Percentiles rank a stretch among this genome's conserved stretches.
These are phyloP conservation scores for Russula sp. DNA, from an alignment of 768 basidiomycete genomes.

Conservation along the genomic window DNA sequence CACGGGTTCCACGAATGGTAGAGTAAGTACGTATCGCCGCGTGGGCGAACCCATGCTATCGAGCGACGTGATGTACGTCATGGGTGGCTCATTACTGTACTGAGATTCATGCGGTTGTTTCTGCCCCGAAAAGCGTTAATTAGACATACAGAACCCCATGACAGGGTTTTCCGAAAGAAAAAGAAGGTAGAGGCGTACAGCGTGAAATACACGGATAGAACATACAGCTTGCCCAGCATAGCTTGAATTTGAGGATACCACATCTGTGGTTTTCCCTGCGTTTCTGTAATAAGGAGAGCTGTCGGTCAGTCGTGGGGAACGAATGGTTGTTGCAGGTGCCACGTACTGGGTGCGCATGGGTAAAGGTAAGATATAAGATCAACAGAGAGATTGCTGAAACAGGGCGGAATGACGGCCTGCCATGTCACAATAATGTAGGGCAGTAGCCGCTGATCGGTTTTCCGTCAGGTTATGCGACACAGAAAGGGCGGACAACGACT, in stretches of 20 bases:
- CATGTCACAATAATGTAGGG: slow-evolving; percentile 18
- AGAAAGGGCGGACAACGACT: not conserved
- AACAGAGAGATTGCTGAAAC: slow-evolving; percentile 8
- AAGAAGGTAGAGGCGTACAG: slow-evolving; percentile 8
- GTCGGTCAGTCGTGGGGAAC: not conserved
- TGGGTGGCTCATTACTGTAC: not conserved
- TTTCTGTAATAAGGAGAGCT: too few relatives aligned
- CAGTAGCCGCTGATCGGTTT: slow-evolving; percentile 2
- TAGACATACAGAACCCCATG: too few relatives aligned
- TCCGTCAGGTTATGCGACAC: not conserved
- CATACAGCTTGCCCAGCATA: slow-evolving; percentile 24
- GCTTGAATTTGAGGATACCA: slow-evolving; percentile 22
- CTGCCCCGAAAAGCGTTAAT: slow-evolving; percentile 6
- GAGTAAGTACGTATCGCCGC: slow-evolving; percentile 11
- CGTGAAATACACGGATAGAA: slow-evolving; percentile 19
- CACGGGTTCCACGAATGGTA: not conserved
- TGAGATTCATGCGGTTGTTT: slow-evolving; percentile 23
- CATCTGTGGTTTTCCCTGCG: slow-evolving; percentile 2
- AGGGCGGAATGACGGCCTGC: slow-evolving; percentile 22
- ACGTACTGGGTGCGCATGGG: slow-evolving; percentile 15
- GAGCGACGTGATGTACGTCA: slow-evolving; percentile 1
- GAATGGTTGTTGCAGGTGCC: not conserved
- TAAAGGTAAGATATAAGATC: slow-evolving; percentile 19
- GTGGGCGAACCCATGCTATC: not conserved
- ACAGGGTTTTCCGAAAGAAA: not conserved